Conservation (phyloP, 2,329 filamentous ascomycete species). For the Ambrosiella xylebori region DNA sequence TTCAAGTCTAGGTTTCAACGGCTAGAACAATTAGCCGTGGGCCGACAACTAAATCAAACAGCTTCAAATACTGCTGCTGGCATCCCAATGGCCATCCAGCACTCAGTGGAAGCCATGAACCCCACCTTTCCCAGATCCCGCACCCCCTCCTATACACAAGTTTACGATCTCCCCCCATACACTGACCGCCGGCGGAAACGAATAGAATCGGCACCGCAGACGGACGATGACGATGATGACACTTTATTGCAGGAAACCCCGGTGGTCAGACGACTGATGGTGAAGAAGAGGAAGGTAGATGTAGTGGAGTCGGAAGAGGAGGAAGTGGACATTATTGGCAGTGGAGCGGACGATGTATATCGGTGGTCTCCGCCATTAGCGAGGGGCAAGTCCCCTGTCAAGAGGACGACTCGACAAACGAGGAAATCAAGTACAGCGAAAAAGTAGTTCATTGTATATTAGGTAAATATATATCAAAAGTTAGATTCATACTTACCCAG, state of each 20-base stretch:
- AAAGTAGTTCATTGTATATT: background rate
- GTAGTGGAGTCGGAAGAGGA: background rate
- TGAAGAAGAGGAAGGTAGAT: background rate
- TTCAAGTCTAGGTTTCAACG: constrained; percentile 23
- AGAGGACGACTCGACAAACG: background rate
- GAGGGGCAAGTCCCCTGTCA: background rate
- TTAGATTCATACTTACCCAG: no score
- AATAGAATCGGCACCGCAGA: background rate
- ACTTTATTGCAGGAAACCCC: background rate
- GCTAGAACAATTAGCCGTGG: constrained; percentile 13
- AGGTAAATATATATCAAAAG: background rate
- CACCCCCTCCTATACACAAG: background rate
- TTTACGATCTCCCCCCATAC: background rate
- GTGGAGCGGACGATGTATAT: background rate
- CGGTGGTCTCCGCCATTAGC: constrained; percentile 3
- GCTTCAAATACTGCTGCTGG: background rate
- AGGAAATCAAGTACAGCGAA: background rate
- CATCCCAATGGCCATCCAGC: background rate
- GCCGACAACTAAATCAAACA: background rate
- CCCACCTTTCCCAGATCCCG: no score
- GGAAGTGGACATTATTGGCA: background rate
- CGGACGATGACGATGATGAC: constrained; percentile 5
- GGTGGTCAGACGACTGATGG: background rate
- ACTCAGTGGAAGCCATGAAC: no score
- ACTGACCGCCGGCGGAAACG: background rate